Conservation (phyloP, 345 rosid species). For the Durio zibethinus region DNA sequence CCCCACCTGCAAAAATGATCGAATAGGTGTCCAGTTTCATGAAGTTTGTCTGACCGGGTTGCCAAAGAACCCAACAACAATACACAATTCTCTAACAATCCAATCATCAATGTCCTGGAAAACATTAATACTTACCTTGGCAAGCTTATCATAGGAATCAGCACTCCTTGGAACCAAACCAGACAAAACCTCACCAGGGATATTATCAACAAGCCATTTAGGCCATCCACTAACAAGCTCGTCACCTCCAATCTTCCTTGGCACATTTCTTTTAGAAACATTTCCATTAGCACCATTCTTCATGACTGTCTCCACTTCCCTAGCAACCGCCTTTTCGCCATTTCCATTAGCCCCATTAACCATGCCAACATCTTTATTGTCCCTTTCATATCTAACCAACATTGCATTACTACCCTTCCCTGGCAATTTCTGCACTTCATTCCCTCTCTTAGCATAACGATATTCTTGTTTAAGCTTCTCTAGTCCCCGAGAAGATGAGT, state of each 20-base stretch:
- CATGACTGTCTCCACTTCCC: conserved; percentile 12
- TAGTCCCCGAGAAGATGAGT: conserved; percentile 25
- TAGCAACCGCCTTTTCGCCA: conserved; percentile 2
- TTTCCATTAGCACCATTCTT: conserved; percentile 16
- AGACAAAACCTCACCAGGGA: conserved; percentile 44
- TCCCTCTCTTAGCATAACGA: conserved; percentile 25
- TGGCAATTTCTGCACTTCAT: background rate
- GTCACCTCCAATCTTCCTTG: conserved; percentile 44
- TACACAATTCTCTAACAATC: too few species aligned
- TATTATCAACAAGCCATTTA: conserved; percentile 67
- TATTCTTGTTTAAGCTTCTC: conserved; percentile 26
- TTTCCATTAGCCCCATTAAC: background rate
- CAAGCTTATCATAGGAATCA: conserved; percentile 66
- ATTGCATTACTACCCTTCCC: conserved; percentile 13
- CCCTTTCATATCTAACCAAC: conserved; percentile 16
- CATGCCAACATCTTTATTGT: background rate
- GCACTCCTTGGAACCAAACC: conserved; percentile 56
- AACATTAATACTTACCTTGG: conserved; percentile 39
- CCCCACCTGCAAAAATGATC: conserved; percentile 51
- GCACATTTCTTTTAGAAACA: conserved; percentile 14
- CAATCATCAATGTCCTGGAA: background rate
- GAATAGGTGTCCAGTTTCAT: background rate
- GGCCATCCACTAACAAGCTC: conserved; percentile 67
- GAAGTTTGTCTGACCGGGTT: background rate
- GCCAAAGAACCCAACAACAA: too few species aligned